A percentile compares a stretch with the other conserved stretches of the same genome.
phyloP scores from a whole-genome alignment of 202 grass and related monocot species.

The Hordeum pubiflorum region DNA sequence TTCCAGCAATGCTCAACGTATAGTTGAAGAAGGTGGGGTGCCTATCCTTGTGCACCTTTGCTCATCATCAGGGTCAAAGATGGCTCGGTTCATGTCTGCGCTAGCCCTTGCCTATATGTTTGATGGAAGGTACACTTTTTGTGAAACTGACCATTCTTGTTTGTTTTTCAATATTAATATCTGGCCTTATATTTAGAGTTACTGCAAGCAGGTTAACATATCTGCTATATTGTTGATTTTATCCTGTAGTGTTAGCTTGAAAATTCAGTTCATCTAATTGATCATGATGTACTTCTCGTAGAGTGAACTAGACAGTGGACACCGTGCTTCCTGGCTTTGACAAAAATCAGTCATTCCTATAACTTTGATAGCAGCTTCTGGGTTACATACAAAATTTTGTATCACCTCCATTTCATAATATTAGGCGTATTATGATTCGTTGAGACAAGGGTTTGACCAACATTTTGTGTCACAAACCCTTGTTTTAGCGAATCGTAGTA shows the following conservation, averaged over 20 bases:
- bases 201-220: background rate
- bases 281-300: slow-evolving; percentile 3
- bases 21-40: slow-evolving; percentile 97
- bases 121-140: slow-evolving; percentile 76
- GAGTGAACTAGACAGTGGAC: background rate
- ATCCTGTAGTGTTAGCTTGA: slow-evolving; percentile 18
- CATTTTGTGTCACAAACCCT: background rate
- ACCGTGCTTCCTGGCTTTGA: background rate
- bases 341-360: background rate
- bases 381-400: background rate
- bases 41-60: slow-evolving; percentile 88
- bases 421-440: background rate
- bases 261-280: background rate
- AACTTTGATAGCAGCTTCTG: background rate
- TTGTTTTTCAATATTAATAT: slow-evolving; percentile 8
- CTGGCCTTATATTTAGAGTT: slow-evolving; percentile 7
- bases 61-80: slow-evolving; percentile 83
- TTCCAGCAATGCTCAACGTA: slow-evolving; percentile 80
- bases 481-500: background rate
- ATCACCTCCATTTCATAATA: background rate
- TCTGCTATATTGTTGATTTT: background rate
- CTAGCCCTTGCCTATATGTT: slow-evolving; percentile 98
- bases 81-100: slow-evolving; percentile 99
- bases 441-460: background rate
- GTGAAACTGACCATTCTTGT: background rate